Evolutionary conservation across 257 asterid species (phyloP).

Genomic region (Haberlea rhodopensis): DNA sequence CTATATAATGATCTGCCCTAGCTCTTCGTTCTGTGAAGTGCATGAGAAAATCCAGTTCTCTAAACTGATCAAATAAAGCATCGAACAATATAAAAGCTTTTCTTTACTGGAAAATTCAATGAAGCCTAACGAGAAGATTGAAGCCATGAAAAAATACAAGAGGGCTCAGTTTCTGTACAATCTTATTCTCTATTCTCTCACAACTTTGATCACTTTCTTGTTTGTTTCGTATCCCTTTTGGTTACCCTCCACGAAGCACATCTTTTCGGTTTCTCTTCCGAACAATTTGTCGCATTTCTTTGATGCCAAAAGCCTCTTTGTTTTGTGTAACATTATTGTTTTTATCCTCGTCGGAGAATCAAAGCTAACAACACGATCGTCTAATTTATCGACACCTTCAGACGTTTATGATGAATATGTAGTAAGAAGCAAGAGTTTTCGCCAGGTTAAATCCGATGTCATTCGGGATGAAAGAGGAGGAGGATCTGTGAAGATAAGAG

Average conservation of each 20-base stretch:
- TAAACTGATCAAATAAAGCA: no score
- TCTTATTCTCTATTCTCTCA: slow-evolving; percentile 48
- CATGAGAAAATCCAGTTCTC: background rate
- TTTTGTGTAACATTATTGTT: slow-evolving; percentile 40
- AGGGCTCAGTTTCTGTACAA: slow-evolving; percentile 43
- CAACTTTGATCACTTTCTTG: slow-evolving; percentile 46
- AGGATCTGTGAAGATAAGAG: background rate
- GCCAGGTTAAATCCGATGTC: background rate
- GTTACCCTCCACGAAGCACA: slow-evolving; percentile 28
- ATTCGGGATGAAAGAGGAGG: background rate
- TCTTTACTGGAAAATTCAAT: slow-evolving; percentile 42
- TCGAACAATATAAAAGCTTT: background rate
- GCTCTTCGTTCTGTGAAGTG: background rate
- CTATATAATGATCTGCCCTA: no score
- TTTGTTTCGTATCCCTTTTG: slow-evolving; percentile 39
- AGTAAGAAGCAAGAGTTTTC: slow-evolving; percentile 29
- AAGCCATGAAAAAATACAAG: slow-evolving; percentile 42
- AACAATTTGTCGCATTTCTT: slow-evolving; percentile 14
- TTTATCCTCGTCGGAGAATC: slow-evolving; percentile 38
- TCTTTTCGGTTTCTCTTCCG: slow-evolving; percentile 15
- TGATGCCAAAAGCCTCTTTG: slow-evolving; percentile 36
- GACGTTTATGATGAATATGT: slow-evolving; percentile 42
- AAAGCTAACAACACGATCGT: slow-evolving; percentile 15
- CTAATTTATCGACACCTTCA: slow-evolving; percentile 22
- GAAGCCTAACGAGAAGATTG: slow-evolving; percentile 28